These are phyloP conservation scores for Mangifera indica DNA, from an alignment of 345 rosid species.

Conservation along the genomic window DNA sequence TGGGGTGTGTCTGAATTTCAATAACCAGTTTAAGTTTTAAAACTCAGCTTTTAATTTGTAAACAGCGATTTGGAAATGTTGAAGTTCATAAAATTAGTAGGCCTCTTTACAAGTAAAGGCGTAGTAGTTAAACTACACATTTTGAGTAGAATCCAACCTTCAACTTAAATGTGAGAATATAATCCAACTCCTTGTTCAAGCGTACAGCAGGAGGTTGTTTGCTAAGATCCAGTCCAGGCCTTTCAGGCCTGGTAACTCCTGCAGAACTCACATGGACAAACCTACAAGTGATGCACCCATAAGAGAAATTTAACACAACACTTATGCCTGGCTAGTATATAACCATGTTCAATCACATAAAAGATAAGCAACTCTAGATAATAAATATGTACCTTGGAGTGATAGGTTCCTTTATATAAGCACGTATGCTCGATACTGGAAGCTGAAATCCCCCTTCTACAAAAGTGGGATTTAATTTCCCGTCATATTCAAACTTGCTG, in stretches of 20 bases:
- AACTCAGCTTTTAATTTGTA: neutral
- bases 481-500: constrained; percentile 97
- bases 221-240: constrained; percentile 90
- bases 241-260: constrained; percentile 91
- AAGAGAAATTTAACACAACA: neutral
- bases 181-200: constrained; percentile 90
- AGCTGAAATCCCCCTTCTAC: constrained; percentile 84
- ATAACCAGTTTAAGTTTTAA: neutral
- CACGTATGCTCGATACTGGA: constrained; percentile 59
- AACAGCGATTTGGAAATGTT: neutral
- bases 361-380: neutral
- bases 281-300: constrained; percentile 39
- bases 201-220: constrained; percentile 98
- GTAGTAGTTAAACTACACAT: neutral
- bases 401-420: constrained; percentile 71
- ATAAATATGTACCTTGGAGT: constrained; percentile 61
- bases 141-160: constrained; percentile 46
- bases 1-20: neutral
- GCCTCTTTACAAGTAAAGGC: no score
- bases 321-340: neutral
- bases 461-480: constrained; percentile 84
- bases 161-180: constrained; percentile 80
- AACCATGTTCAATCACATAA: neutral
- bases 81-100: neutral
- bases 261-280: constrained; percentile 94